These are phyloP conservation scores for Waltergamsia citrina DNA, from an alignment of 2,329 filamentous ascomycete genomes.

Conservation along the genomic window DNA sequence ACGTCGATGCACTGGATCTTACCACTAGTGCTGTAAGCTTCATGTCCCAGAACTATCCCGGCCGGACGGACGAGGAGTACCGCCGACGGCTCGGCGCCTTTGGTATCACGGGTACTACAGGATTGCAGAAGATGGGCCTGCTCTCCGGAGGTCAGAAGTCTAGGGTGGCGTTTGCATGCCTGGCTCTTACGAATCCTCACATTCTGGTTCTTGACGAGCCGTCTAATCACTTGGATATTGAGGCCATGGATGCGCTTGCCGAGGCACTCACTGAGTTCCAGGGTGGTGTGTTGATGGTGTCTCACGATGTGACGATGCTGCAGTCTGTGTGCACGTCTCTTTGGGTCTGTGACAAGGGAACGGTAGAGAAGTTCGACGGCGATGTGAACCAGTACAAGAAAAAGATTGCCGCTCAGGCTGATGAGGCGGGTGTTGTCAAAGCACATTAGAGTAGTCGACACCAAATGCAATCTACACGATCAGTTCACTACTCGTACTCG, in stretches of 20 bases:
- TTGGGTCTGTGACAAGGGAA: slow-evolving; percentile 94
- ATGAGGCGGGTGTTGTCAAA: slow-evolving; percentile 77
- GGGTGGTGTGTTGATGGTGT: slow-evolving; percentile 96
- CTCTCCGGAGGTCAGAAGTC: slow-evolving; percentile 97
- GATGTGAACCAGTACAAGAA: slow-evolving; percentile 98
- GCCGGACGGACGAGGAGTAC: slow-evolving; percentile 92
- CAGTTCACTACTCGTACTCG: too few relatives aligned
- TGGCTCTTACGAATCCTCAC: slow-evolving; percentile 88
- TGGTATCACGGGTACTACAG: slow-evolving; percentile 86
- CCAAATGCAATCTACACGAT: background rate
- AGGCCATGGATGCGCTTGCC: slow-evolving; percentile 94
- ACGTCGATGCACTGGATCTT: slow-evolving; percentile 91
- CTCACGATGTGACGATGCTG: slow-evolving; percentile 97
- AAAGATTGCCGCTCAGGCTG: slow-evolving; percentile 82
- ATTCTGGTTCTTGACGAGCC: slow-evolving; percentile 97
- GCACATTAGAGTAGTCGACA: slow-evolving; percentile 39
- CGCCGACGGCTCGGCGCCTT: slow-evolving; percentile 87
- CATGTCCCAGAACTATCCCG: slow-evolving; percentile 88
- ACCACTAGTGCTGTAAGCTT: slow-evolving; percentile 85
- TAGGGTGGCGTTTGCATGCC: slow-evolving; percentile 93
- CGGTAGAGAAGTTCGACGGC: slow-evolving; percentile 90
- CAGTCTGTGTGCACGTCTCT: slow-evolving; percentile 90
- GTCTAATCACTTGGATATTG: slow-evolving; percentile 97
- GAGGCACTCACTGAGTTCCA: slow-evolving; percentile 78
- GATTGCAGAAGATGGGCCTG: slow-evolving; percentile 89